Base-by-base conservation (phyloP, 345 rosid species). In the Populus davidiana region DNA sequence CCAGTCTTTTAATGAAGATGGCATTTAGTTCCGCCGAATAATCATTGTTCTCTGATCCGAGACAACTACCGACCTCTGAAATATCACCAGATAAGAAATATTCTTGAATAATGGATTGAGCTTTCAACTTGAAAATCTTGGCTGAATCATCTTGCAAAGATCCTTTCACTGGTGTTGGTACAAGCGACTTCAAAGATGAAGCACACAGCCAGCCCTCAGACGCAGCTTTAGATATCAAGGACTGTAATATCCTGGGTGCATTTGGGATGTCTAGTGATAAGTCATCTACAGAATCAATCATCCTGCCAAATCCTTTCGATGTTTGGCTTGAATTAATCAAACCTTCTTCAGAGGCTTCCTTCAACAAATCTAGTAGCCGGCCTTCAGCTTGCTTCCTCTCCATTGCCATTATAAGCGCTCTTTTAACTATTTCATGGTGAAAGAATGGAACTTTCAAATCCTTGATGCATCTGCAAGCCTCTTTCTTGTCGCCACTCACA, bases 181-280 rank as follows among this genome's bases (percentile, higher is more conserved):
- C 83, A 72, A 90, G 82, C 17, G 92, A 79, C 74, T 87, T 92
- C 82, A 94, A 78, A 70, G 94, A 87, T 54, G 98, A 93, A 75
- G 89, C 98, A 72, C 91, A 83, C 75, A 92, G 56, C 98, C 98
- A 93, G 14, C 97, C 98, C 77, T 93, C 95, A 56, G 97, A 92
- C 50, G 97, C 89, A 1, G 93, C 95, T 77, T 88, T 89, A 2
- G 98, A 88, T 74, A 94, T 90, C 86, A 94, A 78, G 70, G 89
- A 90, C 75, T 87, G 88, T 71, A 92, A 78, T 50, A 77, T 84
- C 69, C 62, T 39, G 20, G 85, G 73, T 43, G 98, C 98, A 29
- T 92, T 87, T 31, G 91, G 97, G 72, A 94, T 88, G 86, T 92
- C 97, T 59, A 94, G 94, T 10, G 97, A 87, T 66, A 94, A 78